These are phyloP conservation scores for Ustanciosporium gigantosporum DNA, from an alignment of 1,284 basidiomycete species.

Conservation along the genomic window DNA sequence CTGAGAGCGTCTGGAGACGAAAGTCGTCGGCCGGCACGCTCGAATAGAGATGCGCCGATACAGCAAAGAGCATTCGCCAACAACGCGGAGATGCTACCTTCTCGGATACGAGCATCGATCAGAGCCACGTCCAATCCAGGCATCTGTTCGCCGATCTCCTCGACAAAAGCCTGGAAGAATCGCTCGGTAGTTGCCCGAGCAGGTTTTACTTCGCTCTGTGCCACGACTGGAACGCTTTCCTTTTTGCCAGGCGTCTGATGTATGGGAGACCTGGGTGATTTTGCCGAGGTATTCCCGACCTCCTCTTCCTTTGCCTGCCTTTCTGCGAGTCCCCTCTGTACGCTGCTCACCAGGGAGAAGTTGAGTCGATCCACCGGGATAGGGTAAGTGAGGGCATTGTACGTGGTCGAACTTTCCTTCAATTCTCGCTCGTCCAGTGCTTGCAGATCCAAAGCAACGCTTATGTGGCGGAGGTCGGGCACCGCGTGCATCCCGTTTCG, in stretches of 20 bases:
- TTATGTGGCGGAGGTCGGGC: constrained; percentile 20
- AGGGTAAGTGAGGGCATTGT: constrained; percentile 27
- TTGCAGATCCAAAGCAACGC: constrained; percentile 16
- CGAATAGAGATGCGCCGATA: constrained; percentile 23
- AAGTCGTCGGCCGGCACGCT: constrained; percentile 7
- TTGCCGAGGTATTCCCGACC: not conserved
- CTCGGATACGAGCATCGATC: constrained; percentile 10
- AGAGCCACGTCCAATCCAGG: constrained; percentile 24
- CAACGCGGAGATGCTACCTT: constrained; percentile 23
- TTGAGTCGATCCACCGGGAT: constrained; percentile 29
- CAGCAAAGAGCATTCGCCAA: constrained; percentile 31
- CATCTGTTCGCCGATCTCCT: constrained; percentile 26
- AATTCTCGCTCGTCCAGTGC: constrained; percentile 10
- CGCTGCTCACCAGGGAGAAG: constrained; percentile 6
- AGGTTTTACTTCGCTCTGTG: constrained; percentile 22
- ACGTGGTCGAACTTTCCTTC: constrained; percentile 10
- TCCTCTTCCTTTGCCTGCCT: not conserved
- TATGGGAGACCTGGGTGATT: not conserved
- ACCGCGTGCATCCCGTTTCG: not conserved
- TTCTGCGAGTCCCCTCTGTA: constrained; percentile 3
- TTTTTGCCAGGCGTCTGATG: constrained; percentile 2
- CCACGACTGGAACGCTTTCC: constrained; percentile 12
- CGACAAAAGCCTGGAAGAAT: constrained; percentile 15
- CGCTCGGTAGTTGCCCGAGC: constrained; percentile 6
- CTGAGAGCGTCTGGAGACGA: constrained; percentile 3